A percentile compares a stretch with the other conserved stretches of the same genome.
Conservation (phyloP, 169 alveolate genomes). For the Cryptosporidium meleagridis region DNA sequence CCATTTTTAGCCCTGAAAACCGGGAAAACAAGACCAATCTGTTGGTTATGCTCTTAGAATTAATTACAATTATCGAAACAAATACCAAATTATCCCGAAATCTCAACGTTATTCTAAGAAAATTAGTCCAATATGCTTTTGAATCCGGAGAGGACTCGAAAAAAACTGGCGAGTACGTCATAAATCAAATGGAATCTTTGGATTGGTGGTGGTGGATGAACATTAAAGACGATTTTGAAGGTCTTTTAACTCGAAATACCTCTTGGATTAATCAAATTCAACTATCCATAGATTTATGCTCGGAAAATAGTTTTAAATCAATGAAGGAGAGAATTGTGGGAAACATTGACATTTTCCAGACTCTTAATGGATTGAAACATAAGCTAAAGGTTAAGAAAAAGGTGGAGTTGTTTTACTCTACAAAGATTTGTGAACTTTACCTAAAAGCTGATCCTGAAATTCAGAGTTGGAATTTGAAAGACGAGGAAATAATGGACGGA, state of each 20-base stretch:
- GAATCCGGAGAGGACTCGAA: not conserved
- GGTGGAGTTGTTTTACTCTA: not conserved
- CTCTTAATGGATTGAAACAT: not conserved
- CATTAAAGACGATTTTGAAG: not conserved
- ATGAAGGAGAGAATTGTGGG: not conserved
- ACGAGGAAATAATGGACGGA: not conserved
- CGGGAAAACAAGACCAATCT: too few species aligned
- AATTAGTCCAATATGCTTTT: not conserved
- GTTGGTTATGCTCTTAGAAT: not conserved
- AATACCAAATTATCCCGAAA: not conserved
- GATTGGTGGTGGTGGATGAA: constrained; percentile 57
- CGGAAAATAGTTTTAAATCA: not conserved
- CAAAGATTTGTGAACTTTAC: constrained; percentile 6
- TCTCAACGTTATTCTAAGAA: not conserved
- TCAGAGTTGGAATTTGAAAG: not conserved
- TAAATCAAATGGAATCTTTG: constrained; percentile 9
- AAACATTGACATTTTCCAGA: not conserved
- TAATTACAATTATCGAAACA: not conserved
- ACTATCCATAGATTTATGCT: constrained; percentile 7
- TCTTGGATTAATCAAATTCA: constrained; percentile 6
- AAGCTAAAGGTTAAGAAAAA: not conserved
- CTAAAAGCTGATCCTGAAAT: not conserved
- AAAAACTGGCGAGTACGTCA: not conserved
- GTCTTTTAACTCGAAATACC: not conserved
- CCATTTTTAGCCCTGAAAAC: not conserved